A percentile compares a stretch with the other conserved stretches of the same genome.
phyloP scores from a whole-genome alignment of 768 basidiomycete genomes.

The Trametes gibbosa region DNA sequence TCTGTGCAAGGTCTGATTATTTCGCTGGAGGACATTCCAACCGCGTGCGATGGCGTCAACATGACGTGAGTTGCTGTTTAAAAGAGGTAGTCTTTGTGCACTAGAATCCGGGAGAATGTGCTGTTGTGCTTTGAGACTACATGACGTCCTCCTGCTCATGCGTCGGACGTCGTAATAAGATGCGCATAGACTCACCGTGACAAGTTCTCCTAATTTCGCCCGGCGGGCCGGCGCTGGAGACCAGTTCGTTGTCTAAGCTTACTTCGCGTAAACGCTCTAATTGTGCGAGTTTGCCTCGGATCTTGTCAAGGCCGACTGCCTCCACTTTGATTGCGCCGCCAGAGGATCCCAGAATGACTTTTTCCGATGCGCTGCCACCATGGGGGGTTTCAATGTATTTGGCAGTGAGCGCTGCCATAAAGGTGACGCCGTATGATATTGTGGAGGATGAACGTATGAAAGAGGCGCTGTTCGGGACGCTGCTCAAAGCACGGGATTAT shows the following conservation, averaged over 20 bases:
- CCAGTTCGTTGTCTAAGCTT: conserved; percentile 70
- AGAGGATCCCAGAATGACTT: conserved; percentile 75
- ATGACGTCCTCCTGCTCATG: no score
- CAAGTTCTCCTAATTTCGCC: conserved; percentile 57
- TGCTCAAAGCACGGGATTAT: conserved; percentile 28
- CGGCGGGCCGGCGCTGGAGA: conserved; percentile 49
- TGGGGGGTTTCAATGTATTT: conserved; percentile 75
- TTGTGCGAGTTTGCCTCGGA: conserved; percentile 65
- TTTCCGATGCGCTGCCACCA: conserved; percentile 54
- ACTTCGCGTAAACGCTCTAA: conserved; percentile 71
- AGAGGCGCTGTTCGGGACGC: conserved; percentile 63
- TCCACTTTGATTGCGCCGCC: conserved; percentile 82
- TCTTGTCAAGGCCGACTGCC: conserved; percentile 78
- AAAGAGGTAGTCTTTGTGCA: no score
- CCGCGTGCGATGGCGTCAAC: no score
- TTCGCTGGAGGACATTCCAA: no score
- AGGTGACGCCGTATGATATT: conserved; percentile 62
- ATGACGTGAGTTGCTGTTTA: no score
- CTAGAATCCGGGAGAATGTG: no score
- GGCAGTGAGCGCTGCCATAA: conserved; percentile 66
- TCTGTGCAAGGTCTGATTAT: no score
- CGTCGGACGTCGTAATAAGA: no score
- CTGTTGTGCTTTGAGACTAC: no score
- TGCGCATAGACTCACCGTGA: conserved; percentile 52
- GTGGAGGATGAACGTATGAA: conserved; percentile 73